Evolutionary conservation across 2,329 filamentous ascomycete species (phyloP).

Genomic region (Cytospora paraplurivora): DNA sequence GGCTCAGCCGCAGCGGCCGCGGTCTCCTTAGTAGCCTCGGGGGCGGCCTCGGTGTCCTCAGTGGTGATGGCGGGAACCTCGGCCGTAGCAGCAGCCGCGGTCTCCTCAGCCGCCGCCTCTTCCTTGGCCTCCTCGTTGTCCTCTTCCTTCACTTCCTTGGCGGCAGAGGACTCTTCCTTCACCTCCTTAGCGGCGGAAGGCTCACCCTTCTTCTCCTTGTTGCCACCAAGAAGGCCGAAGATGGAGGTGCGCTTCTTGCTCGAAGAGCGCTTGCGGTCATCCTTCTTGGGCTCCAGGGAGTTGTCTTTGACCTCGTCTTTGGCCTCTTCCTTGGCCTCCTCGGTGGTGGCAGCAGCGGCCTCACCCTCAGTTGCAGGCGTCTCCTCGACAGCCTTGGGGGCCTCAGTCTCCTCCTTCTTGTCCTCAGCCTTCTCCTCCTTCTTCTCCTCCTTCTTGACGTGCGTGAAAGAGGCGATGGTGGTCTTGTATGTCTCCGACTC

Average conservation of each 20-base stretch:
- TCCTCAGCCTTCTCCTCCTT: slow-evolving; percentile 36
- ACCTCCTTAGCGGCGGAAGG: slow-evolving; percentile 44
- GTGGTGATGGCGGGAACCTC: slow-evolving; percentile 33
- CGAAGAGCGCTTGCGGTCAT: slow-evolving; percentile 63
- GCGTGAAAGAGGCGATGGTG: slow-evolving; percentile 71
- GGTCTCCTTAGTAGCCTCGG: slow-evolving; percentile 35
- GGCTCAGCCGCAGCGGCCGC: slow-evolving; percentile 42
- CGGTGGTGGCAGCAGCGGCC: slow-evolving; percentile 41
- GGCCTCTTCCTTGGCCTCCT: slow-evolving; percentile 33
- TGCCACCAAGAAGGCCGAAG: slow-evolving; percentile 62
- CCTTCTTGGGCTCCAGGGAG: slow-evolving; percentile 54
- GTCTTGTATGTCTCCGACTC: slow-evolving; percentile 88
- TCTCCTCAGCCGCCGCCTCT: slow-evolving; percentile 34
- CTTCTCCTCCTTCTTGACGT: slow-evolving; percentile 46
- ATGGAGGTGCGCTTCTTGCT: slow-evolving; percentile 68
- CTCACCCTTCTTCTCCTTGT: slow-evolving; percentile 51
- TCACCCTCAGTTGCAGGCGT: slow-evolving; percentile 39
- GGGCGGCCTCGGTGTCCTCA: slow-evolving; percentile 40
- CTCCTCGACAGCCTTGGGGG: slow-evolving; percentile 37
- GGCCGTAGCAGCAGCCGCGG: slow-evolving; percentile 33
- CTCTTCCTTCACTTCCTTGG: slow-evolving; percentile 40
- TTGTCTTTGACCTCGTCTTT: slow-evolving; percentile 42
- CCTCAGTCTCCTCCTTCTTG: slow-evolving; percentile 39
- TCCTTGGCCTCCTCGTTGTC: slow-evolving; percentile 32
- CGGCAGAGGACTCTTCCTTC: slow-evolving; percentile 37